Conservation (phyloP, 352 stramenopile species). For the Phytophthora litchii region DNA sequence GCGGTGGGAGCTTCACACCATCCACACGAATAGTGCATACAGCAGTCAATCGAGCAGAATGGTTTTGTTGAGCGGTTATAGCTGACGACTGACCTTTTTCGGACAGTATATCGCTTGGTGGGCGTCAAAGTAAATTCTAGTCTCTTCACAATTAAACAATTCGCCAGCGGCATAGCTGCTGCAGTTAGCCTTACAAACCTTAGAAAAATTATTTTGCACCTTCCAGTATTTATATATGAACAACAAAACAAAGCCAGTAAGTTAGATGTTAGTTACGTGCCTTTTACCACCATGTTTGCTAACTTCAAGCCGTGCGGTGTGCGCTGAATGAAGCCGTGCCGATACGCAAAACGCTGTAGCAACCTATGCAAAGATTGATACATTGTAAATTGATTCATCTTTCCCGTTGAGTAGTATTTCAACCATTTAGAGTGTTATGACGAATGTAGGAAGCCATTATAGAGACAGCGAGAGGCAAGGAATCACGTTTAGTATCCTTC, state of each 20-base stretch:
- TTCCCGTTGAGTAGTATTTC: background rate
- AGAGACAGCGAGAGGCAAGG: background rate
- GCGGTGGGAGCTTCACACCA: constrained; percentile 3
- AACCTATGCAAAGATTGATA: constrained; percentile 9
- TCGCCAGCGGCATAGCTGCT: constrained; percentile 2
- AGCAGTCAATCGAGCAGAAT: constrained; percentile 13
- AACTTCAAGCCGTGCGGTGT: constrained; percentile 10
- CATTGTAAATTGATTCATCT: constrained; percentile 2
- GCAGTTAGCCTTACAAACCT: constrained; percentile 9
- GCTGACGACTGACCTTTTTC: constrained; percentile 7
- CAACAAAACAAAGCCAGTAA: background rate
- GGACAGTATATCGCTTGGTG: constrained; percentile 1
- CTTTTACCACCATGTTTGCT: background rate
- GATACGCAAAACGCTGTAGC: constrained; percentile 16
- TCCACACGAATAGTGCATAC: constrained; percentile 15
- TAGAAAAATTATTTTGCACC: constrained; percentile 11
- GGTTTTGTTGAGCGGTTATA: constrained; percentile 22
- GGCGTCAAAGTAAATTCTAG: constrained; percentile 13
- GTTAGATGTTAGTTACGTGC: background rate
- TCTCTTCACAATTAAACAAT: constrained; percentile 12
- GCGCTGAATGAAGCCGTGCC: constrained; percentile 17
- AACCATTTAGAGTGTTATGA: constrained; percentile 3
- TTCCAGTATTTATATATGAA: background rate
- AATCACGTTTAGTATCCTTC: constrained; percentile 8
- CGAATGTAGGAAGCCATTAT: constrained; percentile 6